These are phyloP conservation scores for Russula griseocarnosa DNA, from an alignment of 768 basidiomycete species.

Conservation along the genomic window DNA sequence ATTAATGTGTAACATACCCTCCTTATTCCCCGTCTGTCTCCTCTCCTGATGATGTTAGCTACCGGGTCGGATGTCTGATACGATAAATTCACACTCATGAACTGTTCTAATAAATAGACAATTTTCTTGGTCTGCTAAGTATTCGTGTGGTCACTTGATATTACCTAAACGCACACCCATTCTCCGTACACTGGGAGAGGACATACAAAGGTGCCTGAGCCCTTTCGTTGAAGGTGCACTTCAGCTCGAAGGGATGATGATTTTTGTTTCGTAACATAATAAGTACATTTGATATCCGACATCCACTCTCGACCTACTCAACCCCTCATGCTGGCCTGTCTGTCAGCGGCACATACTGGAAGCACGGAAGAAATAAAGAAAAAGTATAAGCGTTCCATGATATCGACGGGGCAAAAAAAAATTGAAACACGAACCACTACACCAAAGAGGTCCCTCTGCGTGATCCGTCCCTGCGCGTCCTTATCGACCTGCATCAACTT, in stretches of 20 bases:
- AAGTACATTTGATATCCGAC: not conserved
- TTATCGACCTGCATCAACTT: constrained; percentile 77
- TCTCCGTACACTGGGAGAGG: not conserved
- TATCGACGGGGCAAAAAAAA: too few relatives aligned
- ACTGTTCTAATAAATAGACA: not conserved
- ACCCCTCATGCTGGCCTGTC: constrained; percentile 36
- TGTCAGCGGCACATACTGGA: constrained; percentile 67
- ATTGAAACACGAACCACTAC: constrained; percentile 60
- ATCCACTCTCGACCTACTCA: not conserved
- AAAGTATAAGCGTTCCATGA: not conserved
- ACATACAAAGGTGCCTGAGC: not conserved
- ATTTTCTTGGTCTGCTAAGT: not conserved
- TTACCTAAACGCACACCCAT: too few relatives aligned
- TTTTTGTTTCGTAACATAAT: not conserved
- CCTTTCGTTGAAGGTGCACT: not conserved
- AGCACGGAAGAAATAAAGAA: not conserved
- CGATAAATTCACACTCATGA: not conserved
- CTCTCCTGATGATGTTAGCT: not conserved
- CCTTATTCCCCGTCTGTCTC: not conserved
- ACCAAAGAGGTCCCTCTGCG: constrained; percentile 63
- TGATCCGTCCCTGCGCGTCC: constrained; percentile 61
- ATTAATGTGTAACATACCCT: constrained; percentile 19
- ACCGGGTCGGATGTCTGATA: not conserved
- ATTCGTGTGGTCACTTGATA: not conserved
- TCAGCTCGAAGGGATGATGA: not conserved